A percentile compares a stretch with the other conserved stretches of the same genome.
phyloP scores from a whole-genome alignment of 805 yeast species.

The Blastobotrys robertii region DNA sequence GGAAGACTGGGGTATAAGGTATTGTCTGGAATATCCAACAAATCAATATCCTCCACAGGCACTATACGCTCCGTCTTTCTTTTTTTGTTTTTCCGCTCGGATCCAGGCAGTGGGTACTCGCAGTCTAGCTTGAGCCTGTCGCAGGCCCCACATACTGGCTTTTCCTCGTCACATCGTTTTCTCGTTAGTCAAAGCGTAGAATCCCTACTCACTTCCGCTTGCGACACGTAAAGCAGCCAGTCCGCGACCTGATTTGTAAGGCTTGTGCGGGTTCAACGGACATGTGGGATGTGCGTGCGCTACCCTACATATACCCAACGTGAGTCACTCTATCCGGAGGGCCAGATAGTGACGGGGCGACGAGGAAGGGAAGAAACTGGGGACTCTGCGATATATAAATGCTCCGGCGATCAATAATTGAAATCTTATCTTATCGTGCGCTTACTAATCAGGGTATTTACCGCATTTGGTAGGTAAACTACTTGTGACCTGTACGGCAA shows the following conservation, averaged over 20 bases:
- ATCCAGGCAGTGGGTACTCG: constrained; percentile 66
- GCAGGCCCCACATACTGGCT: constrained; percentile 63
- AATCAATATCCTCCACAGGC: neutral
- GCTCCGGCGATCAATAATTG: too few relatives aligned
- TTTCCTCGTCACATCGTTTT: constrained; percentile 65
- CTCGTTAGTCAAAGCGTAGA: neutral
- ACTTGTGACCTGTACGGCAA: too few relatives aligned
- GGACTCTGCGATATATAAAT: too few relatives aligned
- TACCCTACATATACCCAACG: too few relatives aligned
- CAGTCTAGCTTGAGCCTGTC: constrained; percentile 53
- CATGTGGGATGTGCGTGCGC: neutral
- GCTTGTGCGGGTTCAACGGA: neutral
- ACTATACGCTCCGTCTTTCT: constrained; percentile 4
- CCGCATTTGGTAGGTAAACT: too few relatives aligned
- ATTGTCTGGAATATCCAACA: neutral
- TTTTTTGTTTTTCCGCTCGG: constrained; percentile 38
- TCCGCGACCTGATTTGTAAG: constrained; percentile 15
- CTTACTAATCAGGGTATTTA: too few relatives aligned
- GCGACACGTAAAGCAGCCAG: constrained; percentile 72
- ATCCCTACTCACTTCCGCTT: constrained; percentile 40
- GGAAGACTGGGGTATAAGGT: constrained; percentile 3
- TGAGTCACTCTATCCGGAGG: too few relatives aligned
- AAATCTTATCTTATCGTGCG: too few relatives aligned
- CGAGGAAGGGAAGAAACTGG: too few relatives aligned
- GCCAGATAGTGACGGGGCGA: too few relatives aligned